These are phyloP conservation scores for Colletotrichum sp. DNA, from an alignment of 2,329 filamentous ascomycete genomes.

Conservation along the genomic window DNA sequence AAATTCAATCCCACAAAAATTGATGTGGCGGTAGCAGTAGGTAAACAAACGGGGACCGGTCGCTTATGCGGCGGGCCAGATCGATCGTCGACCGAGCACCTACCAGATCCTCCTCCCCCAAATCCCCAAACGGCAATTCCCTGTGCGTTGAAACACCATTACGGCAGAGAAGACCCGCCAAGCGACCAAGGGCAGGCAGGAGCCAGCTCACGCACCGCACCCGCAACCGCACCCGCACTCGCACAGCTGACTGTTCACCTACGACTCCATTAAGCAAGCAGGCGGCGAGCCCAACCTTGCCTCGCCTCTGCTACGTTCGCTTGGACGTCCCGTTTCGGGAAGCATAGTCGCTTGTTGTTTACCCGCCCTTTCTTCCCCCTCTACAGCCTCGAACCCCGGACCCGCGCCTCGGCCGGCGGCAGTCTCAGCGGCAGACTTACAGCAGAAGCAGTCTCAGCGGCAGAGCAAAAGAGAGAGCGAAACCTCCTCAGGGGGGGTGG, in stretches of 20 bases:
- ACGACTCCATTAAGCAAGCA: neutral
- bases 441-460: neutral
- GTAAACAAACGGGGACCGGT: neutral
- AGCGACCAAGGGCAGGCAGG: neutral
- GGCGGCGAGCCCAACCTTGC: neutral
- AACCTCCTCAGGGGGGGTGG: neutral
- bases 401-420: neutral
- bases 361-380: neutral
- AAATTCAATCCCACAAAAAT: neutral
- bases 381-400: neutral
- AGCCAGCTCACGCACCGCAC: slow-evolving; percentile 13
- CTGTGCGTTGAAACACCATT: slow-evolving; percentile 17
- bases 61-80: neutral
- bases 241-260: neutral
- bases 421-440: neutral
- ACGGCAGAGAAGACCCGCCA: neutral
- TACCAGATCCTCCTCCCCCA: neutral
- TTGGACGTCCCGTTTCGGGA: slow-evolving; percentile 17
- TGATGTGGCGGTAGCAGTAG: neutral
- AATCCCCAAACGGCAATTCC: slow-evolving; percentile 1
- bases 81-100: neutral
- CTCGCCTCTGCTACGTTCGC: neutral
- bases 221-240: slow-evolving; percentile 9
- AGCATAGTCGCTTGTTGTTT: neutral
- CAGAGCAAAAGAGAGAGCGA: neutral